Evolutionary conservation across 345 rosid species (phyloP), one percentile per base, ranked within the genome.

Genomic region (Theobroma cacao): DNA sequence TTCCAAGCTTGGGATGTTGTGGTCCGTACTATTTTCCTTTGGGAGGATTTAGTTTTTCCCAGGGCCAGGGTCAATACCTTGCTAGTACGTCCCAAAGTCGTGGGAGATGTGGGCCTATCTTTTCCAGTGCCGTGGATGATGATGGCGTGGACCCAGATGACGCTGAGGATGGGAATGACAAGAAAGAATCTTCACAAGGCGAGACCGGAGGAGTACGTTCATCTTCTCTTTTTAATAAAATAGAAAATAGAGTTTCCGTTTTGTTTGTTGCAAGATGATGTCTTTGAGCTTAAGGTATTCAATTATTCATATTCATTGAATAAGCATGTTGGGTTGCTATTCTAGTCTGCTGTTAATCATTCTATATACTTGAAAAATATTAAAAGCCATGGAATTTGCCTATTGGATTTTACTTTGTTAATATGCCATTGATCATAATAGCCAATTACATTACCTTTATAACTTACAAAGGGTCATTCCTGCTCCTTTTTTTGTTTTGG

Each of bases 101-200:
- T 31, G 80, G 80, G 82, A 87, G 84, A 81, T 74, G 12, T 20
- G 36, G 90, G 71, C 89, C 90, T 40, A 70, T 85, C 18, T 82
- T 85, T 76, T 83, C 85, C 59, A 78, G 89, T 83, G 40, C 78
- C 77, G 85, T 82, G 64, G 90, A 86, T 80, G 96, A 91, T 43
- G 47, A 38, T 82, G 89, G 79, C 33, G 56, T 62, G 52, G 84
- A 86, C 75, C 83, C 86, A 6, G 91, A 85, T 61, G 78, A 81
- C 48, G 66, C 88, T 4, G 80, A 78, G 72, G 86, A 82, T 73
- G 89, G 76, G 28, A 76, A 12, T 48, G 53, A 79, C 24, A 75
- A 85, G 50, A 82, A 88, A 59, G 82, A 81, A 82, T 76, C 85
- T 70, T 72, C 80, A 7, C 77, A 81, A 14, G 83, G 77, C 22